phyloP scores from a whole-genome alignment of 1,284 basidiomycete species.

The Moniliella sp. region DNA sequence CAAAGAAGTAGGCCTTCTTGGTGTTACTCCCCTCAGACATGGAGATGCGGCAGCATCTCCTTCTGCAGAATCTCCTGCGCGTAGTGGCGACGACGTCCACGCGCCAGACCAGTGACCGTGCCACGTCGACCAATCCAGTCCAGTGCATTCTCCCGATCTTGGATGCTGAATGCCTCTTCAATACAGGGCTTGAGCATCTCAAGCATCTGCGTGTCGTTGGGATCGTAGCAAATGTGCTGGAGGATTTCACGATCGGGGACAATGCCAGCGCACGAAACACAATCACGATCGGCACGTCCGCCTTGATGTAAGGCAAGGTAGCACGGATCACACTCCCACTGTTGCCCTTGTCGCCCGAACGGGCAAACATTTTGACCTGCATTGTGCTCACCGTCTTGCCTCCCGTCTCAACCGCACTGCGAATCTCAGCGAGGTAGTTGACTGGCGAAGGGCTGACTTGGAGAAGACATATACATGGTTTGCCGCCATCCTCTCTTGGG shows the following conservation, averaged over 20 bases:
- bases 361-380: conserved; percentile 88
- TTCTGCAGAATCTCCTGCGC: conserved; percentile 95
- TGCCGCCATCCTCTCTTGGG: conserved; percentile 95
- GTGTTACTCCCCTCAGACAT: conserved; percentile 87
- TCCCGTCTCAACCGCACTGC: conserved; percentile 89
- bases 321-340: conserved; percentile 68
- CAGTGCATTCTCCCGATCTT: conserved; percentile 69
- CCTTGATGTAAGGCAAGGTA: conserved; percentile 89
- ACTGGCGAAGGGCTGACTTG: conserved; percentile 91
- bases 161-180: conserved; percentile 92
- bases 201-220: conserved; percentile 79
- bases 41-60: conserved; percentile 82
- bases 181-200: conserved; percentile 98
- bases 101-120: conserved; percentile 73
- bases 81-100: conserved; percentile 78
- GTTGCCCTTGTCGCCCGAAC: conserved; percentile 63
- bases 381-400: conserved; percentile 96
- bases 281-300: conserved; percentile 93
- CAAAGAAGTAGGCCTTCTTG: conserved; percentile 99
- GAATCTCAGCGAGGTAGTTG: conserved; percentile 86
- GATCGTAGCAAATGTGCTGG: conserved; percentile 94
- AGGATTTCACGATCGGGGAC: conserved; percentile 93
- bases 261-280: conserved; percentile 88
- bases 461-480: conserved; percentile 99
- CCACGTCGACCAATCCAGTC: conserved; percentile 95